Percentiles rank a stretch among this genome's conserved stretches.
Evolutionary conservation across 208 protist species (phyloP).

Genomic region (Crithidia thermophila): DNA sequence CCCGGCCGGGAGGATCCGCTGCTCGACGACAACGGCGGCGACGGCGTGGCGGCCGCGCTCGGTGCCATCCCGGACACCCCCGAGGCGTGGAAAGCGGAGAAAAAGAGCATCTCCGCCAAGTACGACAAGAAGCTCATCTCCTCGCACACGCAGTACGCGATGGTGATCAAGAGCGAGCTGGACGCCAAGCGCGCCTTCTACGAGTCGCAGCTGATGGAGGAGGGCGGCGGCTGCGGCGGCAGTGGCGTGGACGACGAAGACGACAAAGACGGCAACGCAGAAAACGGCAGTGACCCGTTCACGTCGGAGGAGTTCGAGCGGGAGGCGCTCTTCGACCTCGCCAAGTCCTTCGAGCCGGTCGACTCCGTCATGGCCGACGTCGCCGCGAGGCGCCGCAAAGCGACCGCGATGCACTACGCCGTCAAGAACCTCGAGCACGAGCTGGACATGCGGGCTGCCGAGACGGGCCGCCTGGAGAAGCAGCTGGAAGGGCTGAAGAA

Average conservation of each 20-base stretch:
- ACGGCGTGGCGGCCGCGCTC: neutral
- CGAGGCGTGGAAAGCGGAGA: slow-evolving; percentile 45
- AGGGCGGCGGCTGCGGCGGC: slow-evolving; percentile 1
- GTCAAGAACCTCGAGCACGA: slow-evolving; percentile 40
- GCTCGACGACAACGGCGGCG: slow-evolving; percentile 20
- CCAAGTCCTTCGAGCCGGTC: slow-evolving; percentile 25
- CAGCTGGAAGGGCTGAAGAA: slow-evolving; percentile 23
- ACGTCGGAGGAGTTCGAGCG: slow-evolving; percentile 16
- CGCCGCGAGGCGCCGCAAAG: slow-evolving; percentile 15
- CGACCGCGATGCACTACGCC: slow-evolving; percentile 22
- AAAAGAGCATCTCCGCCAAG: slow-evolving; percentile 81
- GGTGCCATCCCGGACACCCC: slow-evolving; percentile 7
- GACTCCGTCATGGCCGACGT: slow-evolving; percentile 24
- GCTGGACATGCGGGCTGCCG: slow-evolving; percentile 14
- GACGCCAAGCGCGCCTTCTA: slow-evolving; percentile 63
- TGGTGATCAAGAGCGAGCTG: slow-evolving; percentile 80
- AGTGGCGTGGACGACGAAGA: neutral
- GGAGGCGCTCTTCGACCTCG: slow-evolving; percentile 22
- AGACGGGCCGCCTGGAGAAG: slow-evolving; percentile 34
- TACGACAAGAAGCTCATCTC: slow-evolving; percentile 78
- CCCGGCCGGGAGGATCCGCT: slow-evolving; percentile 58
- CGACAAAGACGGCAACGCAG: neutral
- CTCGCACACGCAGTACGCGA: slow-evolving; percentile 74
- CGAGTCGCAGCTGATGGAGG: slow-evolving; percentile 36
- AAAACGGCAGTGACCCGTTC: neutral